Conservation (phyloP, 2,329 filamentous ascomycete genomes). For the Plectosphaerella cucumerina region DNA sequence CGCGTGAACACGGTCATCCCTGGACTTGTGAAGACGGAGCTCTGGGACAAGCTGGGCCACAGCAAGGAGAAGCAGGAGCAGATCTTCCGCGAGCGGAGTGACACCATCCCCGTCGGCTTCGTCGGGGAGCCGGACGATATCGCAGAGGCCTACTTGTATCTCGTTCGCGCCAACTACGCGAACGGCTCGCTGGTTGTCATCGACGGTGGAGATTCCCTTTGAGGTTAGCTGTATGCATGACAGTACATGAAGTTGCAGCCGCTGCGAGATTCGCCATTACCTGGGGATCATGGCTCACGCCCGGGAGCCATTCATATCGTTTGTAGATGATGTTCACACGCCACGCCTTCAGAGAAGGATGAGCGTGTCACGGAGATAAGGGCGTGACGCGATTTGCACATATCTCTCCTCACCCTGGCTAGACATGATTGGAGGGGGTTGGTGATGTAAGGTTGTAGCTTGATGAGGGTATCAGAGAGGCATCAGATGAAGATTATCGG, state of each 20-base stretch:
- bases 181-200: slow-evolving; percentile 3
- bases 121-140: slow-evolving; percentile 16
- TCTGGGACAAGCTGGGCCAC: slow-evolving; percentile 25
- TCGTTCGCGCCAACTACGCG: slow-evolving; percentile 2
- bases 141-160: slow-evolving; percentile 6
- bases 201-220: not conserved
- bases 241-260: not conserved
- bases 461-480: not conserved
- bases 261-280: not conserved
- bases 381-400: not conserved
- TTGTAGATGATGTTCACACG: too few species aligned
- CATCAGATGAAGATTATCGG: not conserved
- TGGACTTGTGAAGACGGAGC: slow-evolving; percentile 23
- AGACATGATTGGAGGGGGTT: not conserved
- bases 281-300: not conserved
- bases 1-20: slow-evolving; percentile 27
- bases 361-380: not conserved
- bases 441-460: not conserved
- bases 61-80: slow-evolving; percentile 19
- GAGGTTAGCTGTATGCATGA: not conserved
- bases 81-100: slow-evolving; percentile 14
- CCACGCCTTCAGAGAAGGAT: not conserved
- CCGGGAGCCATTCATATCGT: not conserved
- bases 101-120: slow-evolving; percentile 21
- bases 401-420: not conserved